Percentiles rank a stretch among this genome's conserved stretches.
Evolutionary conservation across 768 basidiomycete species (phyloP).

Genomic region (Phanerodontia chrysosporium): DNA sequence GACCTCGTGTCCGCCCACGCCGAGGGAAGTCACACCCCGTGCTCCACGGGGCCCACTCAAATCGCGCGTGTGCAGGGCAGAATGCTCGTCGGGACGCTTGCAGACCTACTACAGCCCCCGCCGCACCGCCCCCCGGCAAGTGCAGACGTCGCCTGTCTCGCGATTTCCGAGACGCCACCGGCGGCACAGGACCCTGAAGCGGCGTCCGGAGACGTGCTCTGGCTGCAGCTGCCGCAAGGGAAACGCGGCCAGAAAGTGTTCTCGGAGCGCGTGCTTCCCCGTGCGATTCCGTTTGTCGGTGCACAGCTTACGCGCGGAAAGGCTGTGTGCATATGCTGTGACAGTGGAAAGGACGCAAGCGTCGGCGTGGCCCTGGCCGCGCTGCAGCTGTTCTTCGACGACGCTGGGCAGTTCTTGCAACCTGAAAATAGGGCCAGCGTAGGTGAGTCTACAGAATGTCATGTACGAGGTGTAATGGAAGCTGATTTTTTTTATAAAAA

Average conservation of each 20-base stretch:
- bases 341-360: conserved; percentile 55
- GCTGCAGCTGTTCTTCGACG: conserved; percentile 55
- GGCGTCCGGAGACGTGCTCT: conserved; percentile 3
- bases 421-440: background rate
- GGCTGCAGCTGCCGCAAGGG: conserved; percentile 17
- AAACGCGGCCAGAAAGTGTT: conserved; percentile 23
- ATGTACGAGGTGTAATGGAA: background rate
- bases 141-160: conserved; percentile 24
- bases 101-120: conserved; percentile 24
- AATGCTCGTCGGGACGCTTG: conserved; percentile 35
- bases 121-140: conserved; percentile 3
- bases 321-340: conserved; percentile 48
- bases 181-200: background rate
- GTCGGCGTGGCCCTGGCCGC: conserved; percentile 61
- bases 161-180: conserved; percentile 21
- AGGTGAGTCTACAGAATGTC: background rate
- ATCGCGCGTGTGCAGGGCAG: conserved; percentile 35
- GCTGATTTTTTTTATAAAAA: no score
- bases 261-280: conserved; percentile 45
- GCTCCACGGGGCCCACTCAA: conserved; percentile 24
- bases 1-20: conserved; percentile 14
- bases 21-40: background rate
- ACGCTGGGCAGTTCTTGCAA: conserved; percentile 35
- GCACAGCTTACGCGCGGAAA: conserved; percentile 32
- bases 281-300: conserved; percentile 42